Evolutionary conservation across 495 filamentous ascomycete genomes (phyloP).

Genomic region (Pseudevernia furfuracea): DNA sequence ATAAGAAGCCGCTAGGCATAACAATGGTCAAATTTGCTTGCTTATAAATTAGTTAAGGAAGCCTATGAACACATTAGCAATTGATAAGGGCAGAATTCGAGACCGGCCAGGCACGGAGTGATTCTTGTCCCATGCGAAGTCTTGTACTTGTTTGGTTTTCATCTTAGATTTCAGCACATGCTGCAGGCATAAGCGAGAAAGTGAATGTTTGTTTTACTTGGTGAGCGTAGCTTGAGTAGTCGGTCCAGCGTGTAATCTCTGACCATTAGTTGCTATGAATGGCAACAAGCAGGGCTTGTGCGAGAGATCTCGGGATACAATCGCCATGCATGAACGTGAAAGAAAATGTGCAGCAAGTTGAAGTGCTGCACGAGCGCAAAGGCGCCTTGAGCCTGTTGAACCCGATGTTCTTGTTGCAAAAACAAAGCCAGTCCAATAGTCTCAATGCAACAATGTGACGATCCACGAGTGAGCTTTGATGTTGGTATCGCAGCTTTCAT

Average conservation of each 20-base stretch:
- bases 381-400: slow-evolving; percentile 73
- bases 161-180: background rate
- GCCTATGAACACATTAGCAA: background rate
- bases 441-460: slow-evolving; percentile 36
- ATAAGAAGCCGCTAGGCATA: background rate
- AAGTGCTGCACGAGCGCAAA: slow-evolving; percentile 59
- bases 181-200: background rate
- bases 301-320: slow-evolving; percentile 1
- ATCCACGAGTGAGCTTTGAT: slow-evolving; percentile 36
- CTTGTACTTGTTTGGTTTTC: background rate
- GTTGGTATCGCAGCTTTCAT: slow-evolving; percentile 44
- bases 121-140: background rate
- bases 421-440: slow-evolving; percentile 57
- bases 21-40: background rate
- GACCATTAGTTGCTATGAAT: slow-evolving; percentile 14
- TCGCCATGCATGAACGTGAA: slow-evolving; percentile 13
- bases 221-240: background rate
- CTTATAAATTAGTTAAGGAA: background rate
- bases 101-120: background rate
- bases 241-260: background rate
- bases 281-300: slow-evolving; percentile 13
- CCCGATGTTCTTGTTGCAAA: slow-evolving; percentile 76
- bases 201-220: background rate
- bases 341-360: slow-evolving; percentile 50
- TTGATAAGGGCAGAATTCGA: background rate